phyloP scores from a whole-genome alignment of 2,329 filamentous ascomycete species.

The Fusarium austroafricanum region DNA sequence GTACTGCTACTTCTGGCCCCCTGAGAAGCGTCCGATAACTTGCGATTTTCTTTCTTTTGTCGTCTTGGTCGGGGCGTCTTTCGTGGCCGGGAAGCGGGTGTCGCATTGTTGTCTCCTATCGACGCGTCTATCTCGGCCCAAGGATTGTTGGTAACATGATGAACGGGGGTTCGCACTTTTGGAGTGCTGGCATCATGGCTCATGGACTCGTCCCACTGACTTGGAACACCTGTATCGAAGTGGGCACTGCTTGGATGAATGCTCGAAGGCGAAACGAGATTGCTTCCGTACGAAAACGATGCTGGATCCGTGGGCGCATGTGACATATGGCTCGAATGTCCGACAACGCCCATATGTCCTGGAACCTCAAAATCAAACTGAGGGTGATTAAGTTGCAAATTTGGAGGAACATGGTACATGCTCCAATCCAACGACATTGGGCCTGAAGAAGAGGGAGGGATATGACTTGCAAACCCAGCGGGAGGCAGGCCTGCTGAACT shows the following conservation, averaged over 20 bases:
- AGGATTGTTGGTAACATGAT: constrained; percentile 37
- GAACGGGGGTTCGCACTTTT: constrained; percentile 42
- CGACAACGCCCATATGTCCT: constrained; percentile 33
- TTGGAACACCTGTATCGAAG: constrained; percentile 29
- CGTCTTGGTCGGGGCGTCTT: constrained; percentile 33
- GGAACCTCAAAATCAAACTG: constrained; percentile 43
- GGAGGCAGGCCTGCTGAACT: constrained; percentile 24
- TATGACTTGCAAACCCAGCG: constrained; percentile 29
- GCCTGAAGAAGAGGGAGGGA: constrained; percentile 23
- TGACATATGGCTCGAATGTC: constrained; percentile 35
- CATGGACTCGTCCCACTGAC: constrained; percentile 41
- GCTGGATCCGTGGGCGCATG: constrained; percentile 31
- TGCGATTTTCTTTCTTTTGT: constrained; percentile 37
- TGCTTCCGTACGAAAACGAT: constrained; percentile 35
- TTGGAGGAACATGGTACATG: constrained; percentile 36
- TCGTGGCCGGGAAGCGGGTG: constrained; percentile 29
- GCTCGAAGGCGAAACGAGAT: constrained; percentile 41
- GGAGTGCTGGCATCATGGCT: constrained; percentile 41
- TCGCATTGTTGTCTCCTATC: constrained; percentile 12
- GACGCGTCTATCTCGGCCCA: constrained; percentile 43
- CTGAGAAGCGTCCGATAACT: constrained; percentile 34
- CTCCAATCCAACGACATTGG: constrained; percentile 43
- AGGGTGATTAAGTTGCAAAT: constrained; percentile 29
- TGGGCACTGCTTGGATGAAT: constrained; percentile 38
- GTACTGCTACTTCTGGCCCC: constrained; percentile 32